These are phyloP conservation scores for Articulospora tetracladia DNA, from an alignment of 495 filamentous ascomycete species.

Conservation along the genomic window DNA sequence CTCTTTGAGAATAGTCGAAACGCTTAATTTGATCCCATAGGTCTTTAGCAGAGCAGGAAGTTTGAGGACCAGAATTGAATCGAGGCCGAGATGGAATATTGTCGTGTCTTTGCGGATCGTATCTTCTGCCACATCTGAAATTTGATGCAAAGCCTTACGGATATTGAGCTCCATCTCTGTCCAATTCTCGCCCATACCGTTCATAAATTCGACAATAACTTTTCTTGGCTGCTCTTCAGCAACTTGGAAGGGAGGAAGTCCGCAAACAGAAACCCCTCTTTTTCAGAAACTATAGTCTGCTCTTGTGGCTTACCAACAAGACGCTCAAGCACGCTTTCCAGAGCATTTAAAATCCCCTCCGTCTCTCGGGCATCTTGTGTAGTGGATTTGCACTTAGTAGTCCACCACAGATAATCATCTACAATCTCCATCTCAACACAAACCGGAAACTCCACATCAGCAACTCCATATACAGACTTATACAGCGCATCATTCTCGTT, in stretches of 20 bases:
- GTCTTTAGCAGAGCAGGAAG: constrained; percentile 61
- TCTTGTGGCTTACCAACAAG: constrained; percentile 42
- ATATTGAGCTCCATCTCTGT: constrained; percentile 47
- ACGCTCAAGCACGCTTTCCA: constrained; percentile 51
- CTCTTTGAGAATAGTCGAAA: constrained; percentile 63
- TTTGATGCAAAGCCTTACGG: constrained; percentile 55
- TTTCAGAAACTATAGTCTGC: constrained; percentile 48
- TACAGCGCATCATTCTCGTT: constrained; percentile 33
- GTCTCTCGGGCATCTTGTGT: constrained; percentile 42
- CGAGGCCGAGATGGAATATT: constrained; percentile 82
- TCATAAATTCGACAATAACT: neutral
- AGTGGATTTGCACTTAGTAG: constrained; percentile 60
- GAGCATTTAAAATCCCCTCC: constrained; percentile 40
- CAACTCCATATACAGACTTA: constrained; percentile 51
- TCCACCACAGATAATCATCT: constrained; percentile 52
- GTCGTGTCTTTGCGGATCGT: constrained; percentile 60
- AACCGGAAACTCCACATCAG: constrained; percentile 73
- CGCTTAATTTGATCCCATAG: constrained; percentile 50
- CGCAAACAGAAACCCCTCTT: constrained; percentile 49
- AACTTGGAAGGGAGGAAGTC: constrained; percentile 30
- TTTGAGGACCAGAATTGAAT: constrained; percentile 86
- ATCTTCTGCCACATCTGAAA: constrained; percentile 56
- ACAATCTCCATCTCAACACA: constrained; percentile 72
- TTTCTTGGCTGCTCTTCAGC: neutral
- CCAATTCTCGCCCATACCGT: constrained; percentile 27